These are phyloP conservation scores for Teratosphaeria pseudoeucalypti DNA, from an alignment of 2,329 filamentous ascomycete genomes.

Conservation along the genomic window DNA sequence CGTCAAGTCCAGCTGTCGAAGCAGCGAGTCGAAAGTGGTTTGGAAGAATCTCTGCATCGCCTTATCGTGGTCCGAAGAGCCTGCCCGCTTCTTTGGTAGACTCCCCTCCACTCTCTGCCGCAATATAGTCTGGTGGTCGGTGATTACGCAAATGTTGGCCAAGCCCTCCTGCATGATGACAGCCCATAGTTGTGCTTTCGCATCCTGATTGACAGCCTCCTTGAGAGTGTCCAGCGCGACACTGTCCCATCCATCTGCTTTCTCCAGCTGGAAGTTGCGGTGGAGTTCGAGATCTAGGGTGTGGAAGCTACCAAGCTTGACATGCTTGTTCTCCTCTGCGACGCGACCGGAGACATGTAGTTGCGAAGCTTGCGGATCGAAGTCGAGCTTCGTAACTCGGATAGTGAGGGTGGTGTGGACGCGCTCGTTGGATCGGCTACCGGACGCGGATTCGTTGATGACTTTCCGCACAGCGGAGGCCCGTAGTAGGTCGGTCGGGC, in stretches of 20 bases:
- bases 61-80: conserved; percentile 54
- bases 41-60: conserved; percentile 57
- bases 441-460: conserved; percentile 49
- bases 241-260: conserved; percentile 79
- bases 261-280: conserved; percentile 78
- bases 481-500: conserved; percentile 52
- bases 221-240: conserved; percentile 68
- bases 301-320: conserved; percentile 57
- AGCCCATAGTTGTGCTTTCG: conserved; percentile 73
- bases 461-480: conserved; percentile 58
- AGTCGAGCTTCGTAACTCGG: conserved; percentile 55
- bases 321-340: conserved; percentile 55
- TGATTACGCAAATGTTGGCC: conserved; percentile 74
- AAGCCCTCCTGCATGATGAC: conserved; percentile 88
- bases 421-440: conserved; percentile 49
- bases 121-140: conserved; percentile 66
- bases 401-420: conserved; percentile 57
- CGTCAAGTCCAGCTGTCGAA: conserved; percentile 66
- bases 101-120: conserved; percentile 58
- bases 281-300: conserved; percentile 78
- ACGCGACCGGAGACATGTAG: conserved; percentile 60
- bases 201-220: conserved; percentile 69
- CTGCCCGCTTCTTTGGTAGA: conserved; percentile 57
- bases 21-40: conserved; percentile 62
- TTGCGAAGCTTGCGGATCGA: conserved; percentile 57